phyloP scores from a whole-genome alignment of 139 green algal species.

The Deuterostichococcus epilithicus region DNA sequence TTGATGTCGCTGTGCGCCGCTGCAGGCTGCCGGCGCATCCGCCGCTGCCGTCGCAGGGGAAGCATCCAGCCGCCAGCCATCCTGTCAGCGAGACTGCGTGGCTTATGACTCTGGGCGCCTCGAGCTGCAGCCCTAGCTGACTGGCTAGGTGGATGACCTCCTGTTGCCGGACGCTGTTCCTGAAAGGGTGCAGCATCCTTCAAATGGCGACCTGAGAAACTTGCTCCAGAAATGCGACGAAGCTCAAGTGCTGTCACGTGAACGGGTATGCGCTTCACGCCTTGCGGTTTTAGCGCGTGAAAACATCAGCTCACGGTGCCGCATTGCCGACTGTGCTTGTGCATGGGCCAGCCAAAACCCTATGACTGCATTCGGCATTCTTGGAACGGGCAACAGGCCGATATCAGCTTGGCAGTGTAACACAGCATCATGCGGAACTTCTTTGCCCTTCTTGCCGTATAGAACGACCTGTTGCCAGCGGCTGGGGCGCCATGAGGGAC shows the following conservation, averaged over 20 bases:
- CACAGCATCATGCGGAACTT: not conserved
- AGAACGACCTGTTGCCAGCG: not conserved
- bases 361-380: not conserved
- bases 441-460: not conserved
- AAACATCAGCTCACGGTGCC: no score
- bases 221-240: no score
- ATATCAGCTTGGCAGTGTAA: not conserved
- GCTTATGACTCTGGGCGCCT: not conserved
- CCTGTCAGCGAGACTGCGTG: not conserved
- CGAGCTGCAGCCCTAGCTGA: not conserved
- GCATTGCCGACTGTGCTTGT: no score
- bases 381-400: not conserved
- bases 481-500: conserved; percentile 19
- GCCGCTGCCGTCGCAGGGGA: not conserved
- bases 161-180: not conserved
- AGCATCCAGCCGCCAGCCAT: not conserved
- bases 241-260: no score
- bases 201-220: no score
- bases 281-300: no score
- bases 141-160: not conserved
- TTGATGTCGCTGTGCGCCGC: not conserved
- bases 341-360: no score
- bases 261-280: no score
- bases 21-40: no score
- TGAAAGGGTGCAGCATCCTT: not conserved